Conservation (phyloP, 2,329 filamentous ascomycete species). For the Plenodomus lindquistii region DNA sequence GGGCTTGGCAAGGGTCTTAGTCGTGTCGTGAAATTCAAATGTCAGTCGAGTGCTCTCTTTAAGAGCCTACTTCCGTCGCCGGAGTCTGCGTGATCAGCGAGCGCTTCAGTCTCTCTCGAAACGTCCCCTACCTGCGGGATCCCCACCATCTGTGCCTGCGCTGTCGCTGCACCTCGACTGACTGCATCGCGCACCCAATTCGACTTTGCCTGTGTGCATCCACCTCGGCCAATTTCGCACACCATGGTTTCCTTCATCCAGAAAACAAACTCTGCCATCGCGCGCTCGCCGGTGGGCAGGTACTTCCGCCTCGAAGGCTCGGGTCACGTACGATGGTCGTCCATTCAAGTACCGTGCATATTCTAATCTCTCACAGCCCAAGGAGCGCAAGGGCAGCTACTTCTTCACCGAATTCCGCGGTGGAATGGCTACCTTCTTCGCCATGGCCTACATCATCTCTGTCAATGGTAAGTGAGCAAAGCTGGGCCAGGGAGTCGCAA, state of each 20-base stretch:
- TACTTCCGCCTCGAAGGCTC: constrained; percentile 78
- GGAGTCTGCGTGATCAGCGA: not conserved
- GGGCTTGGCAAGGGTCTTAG: not conserved
- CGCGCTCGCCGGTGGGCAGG: constrained; percentile 40
- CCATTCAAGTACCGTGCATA: not conserved
- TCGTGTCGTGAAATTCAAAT: not conserved
- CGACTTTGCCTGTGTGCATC: not conserved
- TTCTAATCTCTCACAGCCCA: constrained; percentile 28
- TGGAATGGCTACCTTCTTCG: constrained; percentile 70
- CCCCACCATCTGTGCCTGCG: constrained; percentile 4
- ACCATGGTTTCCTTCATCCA: constrained; percentile 40
- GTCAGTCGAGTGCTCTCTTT: not conserved
- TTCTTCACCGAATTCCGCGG: constrained; percentile 86
- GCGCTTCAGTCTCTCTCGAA: not conserved
- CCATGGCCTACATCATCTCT: constrained; percentile 64
- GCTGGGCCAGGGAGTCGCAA: constrained; percentile 36
- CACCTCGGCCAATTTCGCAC: constrained; percentile 12
- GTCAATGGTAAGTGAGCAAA: constrained; percentile 52
- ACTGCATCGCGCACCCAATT: not conserved
- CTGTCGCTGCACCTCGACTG: constrained; percentile 3
- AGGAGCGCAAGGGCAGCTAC: constrained; percentile 71
- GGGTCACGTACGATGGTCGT: constrained; percentile 68
- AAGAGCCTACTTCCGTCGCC: not conserved
- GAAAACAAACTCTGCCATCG: constrained; percentile 39
- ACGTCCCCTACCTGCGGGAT: not conserved